phyloP scores from a whole-genome alignment of 768 basidiomycete genomes.

The Clitopilus passeckerianus region DNA sequence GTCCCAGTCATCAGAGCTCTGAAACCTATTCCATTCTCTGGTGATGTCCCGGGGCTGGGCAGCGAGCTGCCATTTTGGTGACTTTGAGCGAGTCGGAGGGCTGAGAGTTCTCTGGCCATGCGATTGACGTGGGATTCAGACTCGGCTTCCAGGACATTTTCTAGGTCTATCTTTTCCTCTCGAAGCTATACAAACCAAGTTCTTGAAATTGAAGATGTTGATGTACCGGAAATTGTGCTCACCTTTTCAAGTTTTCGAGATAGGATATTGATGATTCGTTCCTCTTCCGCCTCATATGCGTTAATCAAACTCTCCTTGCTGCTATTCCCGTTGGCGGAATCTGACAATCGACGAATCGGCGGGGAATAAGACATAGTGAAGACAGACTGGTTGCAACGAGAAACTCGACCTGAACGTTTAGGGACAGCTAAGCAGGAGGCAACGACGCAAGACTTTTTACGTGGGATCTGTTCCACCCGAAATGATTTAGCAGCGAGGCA shows the following conservation, averaged over 20 bases:
- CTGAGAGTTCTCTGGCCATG: conserved; percentile 65
- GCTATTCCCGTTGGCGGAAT: conserved; percentile 38
- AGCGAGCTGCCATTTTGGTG: conserved; percentile 29
- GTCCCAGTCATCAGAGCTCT: conserved; percentile 20
- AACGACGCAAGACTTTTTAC: neutral
- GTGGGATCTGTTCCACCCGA: neutral
- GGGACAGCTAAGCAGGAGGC: neutral
- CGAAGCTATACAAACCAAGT: conserved; percentile 43
- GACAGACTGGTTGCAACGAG: conserved; percentile 2
- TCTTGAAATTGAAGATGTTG: neutral
- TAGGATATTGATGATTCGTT: conserved; percentile 79
- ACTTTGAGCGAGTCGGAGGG: conserved; percentile 56
- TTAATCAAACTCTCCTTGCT: conserved; percentile 76
- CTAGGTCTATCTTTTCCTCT: conserved; percentile 81
- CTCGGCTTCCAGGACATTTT: conserved; percentile 80
- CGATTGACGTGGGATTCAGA: conserved; percentile 82
- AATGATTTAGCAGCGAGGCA: neutral
- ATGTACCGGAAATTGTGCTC: conserved; percentile 13
- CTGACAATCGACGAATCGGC: conserved; percentile 54
- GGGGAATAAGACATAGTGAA: conserved; percentile 41
- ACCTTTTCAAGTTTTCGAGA: conserved; percentile 85
- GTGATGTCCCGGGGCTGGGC: conserved; percentile 23
- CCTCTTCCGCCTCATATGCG: conserved; percentile 87
- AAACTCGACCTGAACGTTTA: neutral
- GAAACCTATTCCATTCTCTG: conserved; percentile 24